Conservation (phyloP, 2,329 filamentous ascomycete genomes). For the Alternaria sp. region DNA sequence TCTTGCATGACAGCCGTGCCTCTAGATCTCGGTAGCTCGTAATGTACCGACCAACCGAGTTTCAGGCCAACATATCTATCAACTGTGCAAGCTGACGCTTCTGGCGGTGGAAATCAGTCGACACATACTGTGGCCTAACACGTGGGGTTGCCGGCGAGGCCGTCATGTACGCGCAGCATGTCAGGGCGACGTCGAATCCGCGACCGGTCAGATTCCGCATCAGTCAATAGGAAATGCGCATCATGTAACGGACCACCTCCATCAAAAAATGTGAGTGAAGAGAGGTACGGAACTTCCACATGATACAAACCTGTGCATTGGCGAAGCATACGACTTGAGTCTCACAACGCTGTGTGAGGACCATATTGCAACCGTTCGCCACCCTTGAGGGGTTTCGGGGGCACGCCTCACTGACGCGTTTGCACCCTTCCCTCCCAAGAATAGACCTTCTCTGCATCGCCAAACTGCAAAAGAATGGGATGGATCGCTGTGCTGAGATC, state of each 20-base stretch:
- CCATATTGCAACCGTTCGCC: neutral
- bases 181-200: neutral
- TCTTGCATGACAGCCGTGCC: slow-evolving; percentile 15
- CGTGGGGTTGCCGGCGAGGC: slow-evolving; percentile 1
- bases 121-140: slow-evolving; percentile 13
- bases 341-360: neutral
- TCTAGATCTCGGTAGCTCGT: slow-evolving; percentile 20
- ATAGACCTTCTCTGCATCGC: slow-evolving; percentile 2
- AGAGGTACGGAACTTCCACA: neutral
- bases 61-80: slow-evolving; percentile 11
- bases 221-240: neutral
- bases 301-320: neutral
- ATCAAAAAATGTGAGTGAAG: neutral
- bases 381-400: neutral
- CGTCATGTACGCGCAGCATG: neutral
- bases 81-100: neutral
- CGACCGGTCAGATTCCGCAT: neutral
- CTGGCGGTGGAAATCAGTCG: slow-evolving; percentile 7
- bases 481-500: slow-evolving; percentile 1
- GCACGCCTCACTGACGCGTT: neutral
- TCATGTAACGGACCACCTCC: slow-evolving; percentile 1
- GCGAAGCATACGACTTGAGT: neutral
- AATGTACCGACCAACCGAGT: slow-evolving; percentile 13
- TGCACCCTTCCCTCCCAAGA: slow-evolving; percentile 3
- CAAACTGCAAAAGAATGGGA: slow-evolving; percentile 3